Evolutionary conservation across 805 yeast species (phyloP).

Genomic region (Helenozyma rhizophorensis): DNA sequence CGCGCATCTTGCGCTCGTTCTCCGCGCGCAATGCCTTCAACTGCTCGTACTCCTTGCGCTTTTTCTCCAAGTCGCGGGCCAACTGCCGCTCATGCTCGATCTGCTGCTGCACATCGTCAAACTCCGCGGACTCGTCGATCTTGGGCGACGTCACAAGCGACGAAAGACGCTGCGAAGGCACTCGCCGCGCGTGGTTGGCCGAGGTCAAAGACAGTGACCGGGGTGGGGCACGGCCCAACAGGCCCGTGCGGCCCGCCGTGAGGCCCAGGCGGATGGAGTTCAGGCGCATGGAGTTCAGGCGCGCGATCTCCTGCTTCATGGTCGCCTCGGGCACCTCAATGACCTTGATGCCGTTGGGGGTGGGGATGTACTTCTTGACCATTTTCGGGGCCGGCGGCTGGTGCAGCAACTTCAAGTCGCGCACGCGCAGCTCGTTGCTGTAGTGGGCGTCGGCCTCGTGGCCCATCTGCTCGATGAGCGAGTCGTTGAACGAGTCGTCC

Average conservation of each 20-base stretch:
- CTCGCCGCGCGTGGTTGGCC: conserved; percentile 4
- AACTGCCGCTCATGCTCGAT: conserved; percentile 35
- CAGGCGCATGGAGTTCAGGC: conserved; percentile 37
- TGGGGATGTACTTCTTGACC: conserved; percentile 68
- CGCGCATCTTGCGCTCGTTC: conserved; percentile 23
- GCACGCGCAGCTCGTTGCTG: conserved; percentile 30
- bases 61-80: conserved; percentile 35
- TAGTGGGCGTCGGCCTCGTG: conserved; percentile 16
- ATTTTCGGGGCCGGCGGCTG: conserved; percentile 31
- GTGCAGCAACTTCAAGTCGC: conserved; percentile 30
- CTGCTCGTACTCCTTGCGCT: conserved; percentile 33
- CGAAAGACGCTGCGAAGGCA: conserved; percentile 12
- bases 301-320: conserved; percentile 32
- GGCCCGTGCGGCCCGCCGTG: conserved; percentile 21
- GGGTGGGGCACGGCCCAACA: conserved; percentile 9
- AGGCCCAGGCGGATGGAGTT: conserved; percentile 36
- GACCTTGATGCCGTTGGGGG: conserved; percentile 64
- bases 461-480: conserved; percentile 27
- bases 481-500: conserved; percentile 31
- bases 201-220: conserved; percentile 23
- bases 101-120: conserved; percentile 29
- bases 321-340: conserved; percentile 61
- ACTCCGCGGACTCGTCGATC: conserved; percentile 14
- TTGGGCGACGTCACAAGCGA: conserved; percentile 11
- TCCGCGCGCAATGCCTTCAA: conserved; percentile 25